A percentile compares a stretch with the other conserved stretches of the same genome.
Conservation (phyloP, 371 early-diverging fungal species). For the Capillidium heterosporum region DNA sequence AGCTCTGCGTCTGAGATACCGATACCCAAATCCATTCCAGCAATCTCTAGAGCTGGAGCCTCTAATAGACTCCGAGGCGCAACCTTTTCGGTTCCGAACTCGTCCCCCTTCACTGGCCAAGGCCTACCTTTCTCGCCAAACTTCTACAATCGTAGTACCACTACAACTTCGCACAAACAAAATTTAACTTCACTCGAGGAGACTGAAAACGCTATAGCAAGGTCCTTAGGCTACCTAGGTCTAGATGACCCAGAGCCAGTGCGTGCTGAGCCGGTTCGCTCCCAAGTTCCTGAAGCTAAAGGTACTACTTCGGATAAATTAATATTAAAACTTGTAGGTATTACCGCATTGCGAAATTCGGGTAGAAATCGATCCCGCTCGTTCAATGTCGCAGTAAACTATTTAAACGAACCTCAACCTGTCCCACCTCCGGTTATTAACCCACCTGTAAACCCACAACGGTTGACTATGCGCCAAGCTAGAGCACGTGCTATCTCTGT, state of each 20-base stretch:
- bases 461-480: constrained; percentile 20
- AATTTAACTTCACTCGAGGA: constrained; percentile 33
- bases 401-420: constrained; percentile 21
- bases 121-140: neutral
- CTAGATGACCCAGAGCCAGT: constrained; percentile 31
- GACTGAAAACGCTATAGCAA: constrained; percentile 39
- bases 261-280: constrained; percentile 7
- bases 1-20: neutral
- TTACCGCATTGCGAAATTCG: constrained; percentile 13
- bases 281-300: constrained; percentile 15
- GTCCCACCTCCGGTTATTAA: constrained; percentile 13
- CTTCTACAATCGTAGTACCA: neutral
- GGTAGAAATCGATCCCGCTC: constrained; percentile 50
- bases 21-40: constrained; percentile 2
- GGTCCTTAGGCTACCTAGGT: constrained; percentile 54
- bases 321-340: constrained; percentile 19
- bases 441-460: constrained; percentile 23
- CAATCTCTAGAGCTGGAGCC: neutral
- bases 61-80: neutral
- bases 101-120: neutral
- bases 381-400: constrained; percentile 42
- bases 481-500: constrained; percentile 39
- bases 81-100: constrained; percentile 3
- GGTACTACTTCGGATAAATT: constrained; percentile 18
- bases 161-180: constrained; percentile 22